Percentiles rank a stretch among this genome's conserved stretches.
phyloP scores from a whole-genome alignment of 1,284 basidiomycete genomes.

The Tranzscheliella williamsii region DNA sequence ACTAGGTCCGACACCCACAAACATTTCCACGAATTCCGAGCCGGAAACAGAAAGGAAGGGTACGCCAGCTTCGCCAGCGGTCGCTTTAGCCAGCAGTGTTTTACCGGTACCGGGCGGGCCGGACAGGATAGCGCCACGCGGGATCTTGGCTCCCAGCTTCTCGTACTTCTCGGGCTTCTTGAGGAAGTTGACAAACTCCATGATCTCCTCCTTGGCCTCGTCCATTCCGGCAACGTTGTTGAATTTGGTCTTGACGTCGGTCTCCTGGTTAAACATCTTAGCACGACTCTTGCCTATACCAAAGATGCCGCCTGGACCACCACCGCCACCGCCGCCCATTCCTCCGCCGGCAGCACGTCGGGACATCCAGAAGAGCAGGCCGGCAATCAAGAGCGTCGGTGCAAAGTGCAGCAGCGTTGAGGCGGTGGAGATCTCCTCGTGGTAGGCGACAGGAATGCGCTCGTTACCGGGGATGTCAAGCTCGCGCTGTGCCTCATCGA shows the following conservation, averaged over 20 bases:
- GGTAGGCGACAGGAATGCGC: conserved; percentile 94
- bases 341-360: conserved; percentile 68
- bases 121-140: conserved; percentile 94
- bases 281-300: conserved; percentile 95
- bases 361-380: conserved; percentile 86
- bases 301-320: conserved; percentile 85
- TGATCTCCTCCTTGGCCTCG: conserved; percentile 99
- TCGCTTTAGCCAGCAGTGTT: conserved; percentile 95
- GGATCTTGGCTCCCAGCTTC: conserved; percentile 96
- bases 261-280: conserved; percentile 96
- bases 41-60: conserved; percentile 98
- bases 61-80: conserved; percentile 93
- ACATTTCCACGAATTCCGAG: conserved; percentile 99
- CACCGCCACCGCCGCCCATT: conserved; percentile 60
- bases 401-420: conserved; percentile 87
- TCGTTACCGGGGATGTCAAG: conserved; percentile 87
- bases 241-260: conserved; percentile 89
- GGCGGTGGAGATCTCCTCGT: conserved; percentile 86
- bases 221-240: conserved; percentile 98
- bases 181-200: conserved; percentile 99
- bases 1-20: conserved; percentile 97
- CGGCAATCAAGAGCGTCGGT: conserved; percentile 87
- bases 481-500: conserved; percentile 90
- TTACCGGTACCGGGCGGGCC: conserved; percentile 99
- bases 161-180: conserved; percentile 95